Conservation (phyloP, 2,329 filamentous ascomycete species). For the Exophiala sp. region DNA sequence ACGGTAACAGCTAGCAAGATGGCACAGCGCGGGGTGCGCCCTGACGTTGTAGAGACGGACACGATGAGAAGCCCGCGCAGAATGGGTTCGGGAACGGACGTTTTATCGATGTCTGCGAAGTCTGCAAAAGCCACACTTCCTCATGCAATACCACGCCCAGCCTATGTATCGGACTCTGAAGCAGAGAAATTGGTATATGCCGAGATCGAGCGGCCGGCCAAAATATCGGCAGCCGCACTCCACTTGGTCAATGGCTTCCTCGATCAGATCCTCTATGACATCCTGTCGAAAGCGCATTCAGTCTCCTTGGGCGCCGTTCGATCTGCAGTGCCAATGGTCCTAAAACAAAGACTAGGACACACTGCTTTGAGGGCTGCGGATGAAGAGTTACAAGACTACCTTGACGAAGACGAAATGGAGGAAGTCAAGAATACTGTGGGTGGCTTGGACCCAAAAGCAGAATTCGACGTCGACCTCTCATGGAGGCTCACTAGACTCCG, state of each 20-base stretch:
- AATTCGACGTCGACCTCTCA: slow-evolving; percentile 85
- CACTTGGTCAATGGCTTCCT: slow-evolving; percentile 83
- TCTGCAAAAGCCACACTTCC: slow-evolving; percentile 20
- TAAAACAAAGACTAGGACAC: slow-evolving; percentile 82
- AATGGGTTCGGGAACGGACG: slow-evolving; percentile 29
- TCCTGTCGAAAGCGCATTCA: slow-evolving; percentile 73
- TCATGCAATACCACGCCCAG: slow-evolving; percentile 60
- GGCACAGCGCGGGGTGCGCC: slow-evolving; percentile 13
- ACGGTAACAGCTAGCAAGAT: not conserved
- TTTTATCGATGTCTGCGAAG: slow-evolving; percentile 25
- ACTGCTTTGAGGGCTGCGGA: slow-evolving; percentile 78
- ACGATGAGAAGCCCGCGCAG: slow-evolving; percentile 21
- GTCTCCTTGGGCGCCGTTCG: slow-evolving; percentile 69
- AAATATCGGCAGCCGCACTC: slow-evolving; percentile 68
- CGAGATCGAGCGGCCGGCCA: slow-evolving; percentile 70
- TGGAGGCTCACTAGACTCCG: slow-evolving; percentile 91
- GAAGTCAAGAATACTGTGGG: slow-evolving; percentile 56
- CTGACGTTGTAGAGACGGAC: slow-evolving; percentile 17
- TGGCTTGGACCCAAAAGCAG: slow-evolving; percentile 43
- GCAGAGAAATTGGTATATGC: slow-evolving; percentile 89
- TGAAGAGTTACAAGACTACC: slow-evolving; percentile 79
- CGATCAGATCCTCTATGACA: slow-evolving; percentile 86
- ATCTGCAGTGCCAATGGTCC: slow-evolving; percentile 74
- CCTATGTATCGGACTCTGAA: slow-evolving; percentile 80
- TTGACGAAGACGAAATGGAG: slow-evolving; percentile 66